Evolutionary conservation across 176 grass and related monocot genomes (phyloP).

Genomic region (Lolium perenne): DNA sequence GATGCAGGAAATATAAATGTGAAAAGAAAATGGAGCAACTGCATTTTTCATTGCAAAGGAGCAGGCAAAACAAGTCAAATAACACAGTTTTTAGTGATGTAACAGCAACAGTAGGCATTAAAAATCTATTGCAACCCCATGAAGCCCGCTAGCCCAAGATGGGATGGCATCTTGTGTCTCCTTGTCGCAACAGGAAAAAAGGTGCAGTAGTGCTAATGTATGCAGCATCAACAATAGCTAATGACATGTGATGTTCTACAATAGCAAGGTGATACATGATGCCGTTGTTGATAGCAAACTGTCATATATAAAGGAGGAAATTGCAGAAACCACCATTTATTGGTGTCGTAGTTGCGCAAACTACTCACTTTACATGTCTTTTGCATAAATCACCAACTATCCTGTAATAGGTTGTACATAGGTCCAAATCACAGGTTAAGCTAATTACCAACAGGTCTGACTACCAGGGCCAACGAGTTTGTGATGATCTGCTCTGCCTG

Average conservation of each 20-base stretch:
- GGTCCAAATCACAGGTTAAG: no score
- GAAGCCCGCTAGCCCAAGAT: background rate
- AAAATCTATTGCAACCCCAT: background rate
- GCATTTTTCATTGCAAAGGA: background rate
- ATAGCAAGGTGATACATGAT: background rate
- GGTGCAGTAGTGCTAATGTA: background rate
- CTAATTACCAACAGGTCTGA: no score
- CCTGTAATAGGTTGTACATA: no score
- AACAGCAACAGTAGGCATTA: background rate
- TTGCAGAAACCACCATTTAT: no score
- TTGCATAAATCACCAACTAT: no score
- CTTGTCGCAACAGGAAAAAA: background rate
- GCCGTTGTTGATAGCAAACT: background rate
- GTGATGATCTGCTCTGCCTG: no score
- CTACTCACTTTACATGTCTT: no score
- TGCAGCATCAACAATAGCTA: background rate
- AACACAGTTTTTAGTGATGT: background rate
- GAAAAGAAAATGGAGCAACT: conserved; percentile 5
- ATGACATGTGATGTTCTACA: background rate
- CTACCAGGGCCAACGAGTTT: no score
- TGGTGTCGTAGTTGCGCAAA: no score
- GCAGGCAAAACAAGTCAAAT: background rate
- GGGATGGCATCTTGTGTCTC: background rate
- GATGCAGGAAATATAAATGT: background rate
- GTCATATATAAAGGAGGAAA: no score